Base-by-base conservation (phyloP, 495 filamentous ascomycete genomes). In the Delitschia confertaspora region DNA sequence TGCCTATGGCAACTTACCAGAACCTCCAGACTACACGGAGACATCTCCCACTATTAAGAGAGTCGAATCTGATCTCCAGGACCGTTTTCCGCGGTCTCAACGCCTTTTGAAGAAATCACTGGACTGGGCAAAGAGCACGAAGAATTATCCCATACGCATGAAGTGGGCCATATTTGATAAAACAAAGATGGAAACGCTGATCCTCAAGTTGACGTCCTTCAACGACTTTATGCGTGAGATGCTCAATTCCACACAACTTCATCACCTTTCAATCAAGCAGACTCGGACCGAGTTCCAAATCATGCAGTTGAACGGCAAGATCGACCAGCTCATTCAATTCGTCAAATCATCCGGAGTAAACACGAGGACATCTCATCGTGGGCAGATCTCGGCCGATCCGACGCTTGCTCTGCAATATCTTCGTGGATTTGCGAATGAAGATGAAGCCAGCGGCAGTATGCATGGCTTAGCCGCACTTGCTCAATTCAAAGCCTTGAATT, bases 181-280 rank as follows among this genome's bases (percentile, higher is more conserved):
- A 22, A 22, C 38, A 0, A 56, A 58, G 23, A 42, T 60, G 23
- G 57, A 60, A 38, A 19, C 17, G 4, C 51, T 60, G 22, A 32
- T 58, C 6, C 35, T 49, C 29, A 58, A 53, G 44, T 31, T 60
- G n/a, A 44, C 30, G 19, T 17, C 38, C 1, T 47, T 60, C 17
- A 60, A 58, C 37, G 55, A 60, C 44, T 55, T 52, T 41, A 52
- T 60, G 55, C 42, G 44, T 7, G 57, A 60, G 41, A 44, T 60
- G 43, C 44, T 60, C 11, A 54, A 55, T 24, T 16, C 17, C 7
- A 20, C 35, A 9, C 55, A 60, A 27, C 51, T 57, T 8, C 21
- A 58, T 13, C 42, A 23, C 3, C 50, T 60, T 7, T 44, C 45
- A n/a, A 43, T 38, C 16, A 53, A 58, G 41, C 55, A 55, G 29